Percentiles rank a stretch among this genome's conserved stretches.
phyloP scores from a whole-genome alignment of 75 land plant genomes.

The Picea glauca region DNA sequence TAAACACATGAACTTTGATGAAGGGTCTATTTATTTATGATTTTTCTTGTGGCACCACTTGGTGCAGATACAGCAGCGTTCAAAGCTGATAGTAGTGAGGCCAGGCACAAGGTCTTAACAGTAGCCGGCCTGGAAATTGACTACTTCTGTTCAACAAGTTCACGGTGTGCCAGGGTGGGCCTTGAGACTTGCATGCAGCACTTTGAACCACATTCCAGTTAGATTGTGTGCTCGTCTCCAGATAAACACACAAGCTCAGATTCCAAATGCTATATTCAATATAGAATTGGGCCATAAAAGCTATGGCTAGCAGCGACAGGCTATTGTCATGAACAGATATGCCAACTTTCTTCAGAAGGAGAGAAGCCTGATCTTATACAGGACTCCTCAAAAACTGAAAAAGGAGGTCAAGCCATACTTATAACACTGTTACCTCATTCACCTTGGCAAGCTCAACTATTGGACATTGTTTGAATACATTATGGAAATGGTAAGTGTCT shows the following conservation, averaged over 20 bases:
- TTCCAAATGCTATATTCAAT: background rate
- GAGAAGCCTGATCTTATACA: background rate
- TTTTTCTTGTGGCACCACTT: too few species aligned
- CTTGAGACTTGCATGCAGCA: too few species aligned
- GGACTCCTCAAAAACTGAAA: background rate
- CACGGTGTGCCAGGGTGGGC: too few species aligned
- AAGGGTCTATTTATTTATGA: too few species aligned
- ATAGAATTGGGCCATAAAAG: background rate
- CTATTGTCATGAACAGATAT: background rate
- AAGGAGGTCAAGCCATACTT: background rate
- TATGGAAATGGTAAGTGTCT: background rate
- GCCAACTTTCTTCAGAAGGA: background rate
- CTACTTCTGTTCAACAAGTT: background rate
- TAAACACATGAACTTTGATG: too few species aligned
- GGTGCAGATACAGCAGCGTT: too few species aligned
- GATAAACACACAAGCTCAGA: background rate
- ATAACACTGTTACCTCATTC: background rate
- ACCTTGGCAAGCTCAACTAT: background rate
- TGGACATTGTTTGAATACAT: background rate
- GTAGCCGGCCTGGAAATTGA: background rate
- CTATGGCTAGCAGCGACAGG: background rate
- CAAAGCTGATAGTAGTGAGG: background rate
- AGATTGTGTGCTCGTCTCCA: background rate
- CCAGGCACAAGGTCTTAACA: background rate
- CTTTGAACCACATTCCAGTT: too few species aligned